A percentile compares a stretch with the other conserved stretches of the same genome.
Evolutionary conservation across 2,329 filamentous ascomycete genomes (phyloP).

Genomic region (Sporothrix dimorphospora): DNA sequence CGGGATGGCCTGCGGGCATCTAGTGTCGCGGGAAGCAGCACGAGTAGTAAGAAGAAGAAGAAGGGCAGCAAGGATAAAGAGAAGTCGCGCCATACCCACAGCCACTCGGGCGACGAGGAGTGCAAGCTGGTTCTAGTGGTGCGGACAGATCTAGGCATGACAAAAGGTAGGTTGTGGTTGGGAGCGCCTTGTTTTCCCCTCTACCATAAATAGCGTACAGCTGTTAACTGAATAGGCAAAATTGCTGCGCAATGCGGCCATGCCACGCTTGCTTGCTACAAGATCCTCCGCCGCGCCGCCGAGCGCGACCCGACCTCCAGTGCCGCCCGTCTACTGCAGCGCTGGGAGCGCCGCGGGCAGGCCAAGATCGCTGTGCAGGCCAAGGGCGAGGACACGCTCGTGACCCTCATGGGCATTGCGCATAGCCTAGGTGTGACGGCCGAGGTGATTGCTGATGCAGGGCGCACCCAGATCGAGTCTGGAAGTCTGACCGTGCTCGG

Average conservation of each 20-base stretch:
- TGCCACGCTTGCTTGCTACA: conserved; percentile 98
- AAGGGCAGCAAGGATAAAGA: conserved; percentile 42
- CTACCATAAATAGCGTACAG: conserved; percentile 2
- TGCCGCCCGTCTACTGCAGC: conserved; percentile 67
- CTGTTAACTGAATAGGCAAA: conserved; percentile 66
- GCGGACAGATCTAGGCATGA: conserved; percentile 94
- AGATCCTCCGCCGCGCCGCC: conserved; percentile 66
- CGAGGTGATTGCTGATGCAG: conserved; percentile 92
- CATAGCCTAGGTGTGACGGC: conserved; percentile 83
- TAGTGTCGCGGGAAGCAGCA: conserved; percentile 39
- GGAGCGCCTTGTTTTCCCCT: neutral
- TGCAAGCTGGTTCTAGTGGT: conserved; percentile 95
- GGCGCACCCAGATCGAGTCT: conserved; percentile 91
- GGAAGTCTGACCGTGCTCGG: conserved; percentile 93
- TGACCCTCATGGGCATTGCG: conserved; percentile 74
- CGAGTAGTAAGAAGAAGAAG: conserved; percentile 37
- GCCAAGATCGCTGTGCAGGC: conserved; percentile 92
- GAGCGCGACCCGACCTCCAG: conserved; percentile 54
- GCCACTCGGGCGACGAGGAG: conserved; percentile 64
- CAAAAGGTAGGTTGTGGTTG: conserved; percentile 68
- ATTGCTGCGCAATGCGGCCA: conserved; percentile 95
- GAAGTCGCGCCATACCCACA: conserved; percentile 44
- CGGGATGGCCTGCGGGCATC: conserved; percentile 56
- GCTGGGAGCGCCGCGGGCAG: conserved; percentile 86
- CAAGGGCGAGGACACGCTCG: conserved; percentile 81